Percentiles rank a stretch among this genome's conserved stretches.
Evolutionary conservation across 345 rosid genomes (phyloP).

Genomic region (Citrus inodora): DNA sequence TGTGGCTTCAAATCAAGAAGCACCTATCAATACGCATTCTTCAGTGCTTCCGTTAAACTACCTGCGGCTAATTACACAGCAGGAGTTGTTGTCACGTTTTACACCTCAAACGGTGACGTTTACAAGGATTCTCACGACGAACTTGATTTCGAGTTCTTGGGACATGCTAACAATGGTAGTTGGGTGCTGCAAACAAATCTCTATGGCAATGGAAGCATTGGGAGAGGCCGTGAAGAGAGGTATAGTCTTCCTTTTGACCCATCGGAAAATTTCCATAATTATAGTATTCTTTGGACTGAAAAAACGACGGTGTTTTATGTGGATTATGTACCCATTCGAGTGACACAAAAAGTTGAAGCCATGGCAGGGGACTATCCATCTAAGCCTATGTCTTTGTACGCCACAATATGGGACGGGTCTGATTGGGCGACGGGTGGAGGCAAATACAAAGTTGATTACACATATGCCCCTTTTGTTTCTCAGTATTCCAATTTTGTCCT

Average conservation of each 20-base stretch:
- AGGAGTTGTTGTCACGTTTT: constrained; percentile 21
- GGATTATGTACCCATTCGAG: constrained; percentile 17
- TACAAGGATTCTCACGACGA: constrained; percentile 9
- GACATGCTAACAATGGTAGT: background rate
- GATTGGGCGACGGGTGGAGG: constrained; percentile 22
- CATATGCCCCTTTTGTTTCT: constrained; percentile 11
- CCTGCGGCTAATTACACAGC: constrained; percentile 18
- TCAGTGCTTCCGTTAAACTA: constrained; percentile 8
- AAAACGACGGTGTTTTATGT: constrained; percentile 2
- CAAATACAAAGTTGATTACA: constrained; percentile 9
- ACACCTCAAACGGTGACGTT: constrained; percentile 15
- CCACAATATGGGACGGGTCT: constrained; percentile 27
- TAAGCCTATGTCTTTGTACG: constrained; percentile 18
- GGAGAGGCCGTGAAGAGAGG: constrained; percentile 15
- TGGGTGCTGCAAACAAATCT: constrained; percentile 24
- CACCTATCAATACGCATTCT: background rate
- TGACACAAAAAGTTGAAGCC: background rate
- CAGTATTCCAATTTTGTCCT: background rate
- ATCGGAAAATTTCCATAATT: constrained; percentile 1
- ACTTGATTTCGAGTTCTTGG: constrained; percentile 23
- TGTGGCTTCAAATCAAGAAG: constrained; percentile 3
- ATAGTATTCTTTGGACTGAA: constrained; percentile 5
- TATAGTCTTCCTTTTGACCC: constrained; percentile 23
- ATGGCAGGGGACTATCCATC: constrained; percentile 24
- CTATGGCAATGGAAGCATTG: constrained; percentile 21